These are phyloP conservation scores for Hibiscus trionum DNA, from an alignment of 345 rosid genomes.

Conservation along the genomic window DNA sequence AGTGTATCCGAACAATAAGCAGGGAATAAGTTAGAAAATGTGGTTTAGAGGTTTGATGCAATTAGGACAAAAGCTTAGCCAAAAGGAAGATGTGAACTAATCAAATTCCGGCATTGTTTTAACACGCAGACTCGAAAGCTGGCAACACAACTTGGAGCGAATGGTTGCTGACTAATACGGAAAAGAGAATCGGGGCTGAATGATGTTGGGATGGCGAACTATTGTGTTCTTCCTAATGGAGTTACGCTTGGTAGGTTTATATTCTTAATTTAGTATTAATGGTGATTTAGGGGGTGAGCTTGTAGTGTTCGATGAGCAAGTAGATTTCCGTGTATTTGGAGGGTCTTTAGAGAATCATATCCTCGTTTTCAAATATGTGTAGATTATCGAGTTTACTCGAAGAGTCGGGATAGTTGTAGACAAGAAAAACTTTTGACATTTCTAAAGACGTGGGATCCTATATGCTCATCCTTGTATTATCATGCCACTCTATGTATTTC, in stretches of 20 bases:
- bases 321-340: neutral
- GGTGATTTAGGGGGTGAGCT: neutral
- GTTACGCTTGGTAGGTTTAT: neutral
- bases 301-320: neutral
- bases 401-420: neutral
- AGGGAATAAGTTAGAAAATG: conserved; percentile 11
- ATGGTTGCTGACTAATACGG: conserved; percentile 32
- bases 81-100: conserved; percentile 20
- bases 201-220: neutral
- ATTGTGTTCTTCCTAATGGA: neutral
- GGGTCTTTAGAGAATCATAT: neutral
- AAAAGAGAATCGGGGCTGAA: conserved; percentile 37
- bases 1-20: conserved; percentile 26
- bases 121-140: conserved; percentile 44
- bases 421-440: neutral
- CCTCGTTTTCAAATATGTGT: neutral
- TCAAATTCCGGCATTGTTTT: conserved; percentile 16
- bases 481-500: neutral
- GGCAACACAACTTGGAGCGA: conserved; percentile 42
- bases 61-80: neutral
- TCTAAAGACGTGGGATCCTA: neutral
- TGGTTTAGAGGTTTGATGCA: neutral
- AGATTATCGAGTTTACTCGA: neutral
- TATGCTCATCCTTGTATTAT: neutral
- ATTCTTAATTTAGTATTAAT: too few relatives aligned